Evolutionary conservation across 768 basidiomycete species (phyloP).

Genomic region (Tricholomella constricta): DNA sequence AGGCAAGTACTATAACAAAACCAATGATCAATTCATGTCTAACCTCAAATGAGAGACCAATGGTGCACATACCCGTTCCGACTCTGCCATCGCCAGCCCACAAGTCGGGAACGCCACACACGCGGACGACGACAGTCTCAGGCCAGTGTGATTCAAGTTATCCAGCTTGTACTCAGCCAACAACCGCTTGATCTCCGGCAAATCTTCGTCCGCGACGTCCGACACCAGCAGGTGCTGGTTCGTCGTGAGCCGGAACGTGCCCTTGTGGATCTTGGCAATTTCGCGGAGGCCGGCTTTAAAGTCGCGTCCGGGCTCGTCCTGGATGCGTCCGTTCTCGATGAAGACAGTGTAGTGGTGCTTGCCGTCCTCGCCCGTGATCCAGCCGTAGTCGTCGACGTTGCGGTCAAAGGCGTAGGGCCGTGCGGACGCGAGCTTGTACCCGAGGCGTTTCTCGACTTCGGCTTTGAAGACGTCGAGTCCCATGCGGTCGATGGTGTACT

Average conservation of each 20-base stretch:
- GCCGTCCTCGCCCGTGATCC: slow-evolving; percentile 86
- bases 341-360: slow-evolving; percentile 91
- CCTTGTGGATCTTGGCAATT: slow-evolving; percentile 94
- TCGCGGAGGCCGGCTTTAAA: slow-evolving; percentile 93
- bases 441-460: slow-evolving; percentile 88
- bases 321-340: slow-evolving; percentile 97
- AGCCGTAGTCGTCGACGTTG: slow-evolving; percentile 94
- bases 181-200: slow-evolving; percentile 76
- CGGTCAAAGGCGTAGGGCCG: slow-evolving; percentile 80
- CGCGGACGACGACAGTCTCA: slow-evolving; percentile 89
- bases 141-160: slow-evolving; percentile 73
- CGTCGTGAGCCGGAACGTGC: slow-evolving; percentile 88
- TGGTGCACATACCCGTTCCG: slow-evolving; percentile 47
- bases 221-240: slow-evolving; percentile 94
- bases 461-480: slow-evolving; percentile 84
- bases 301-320: slow-evolving; percentile 85
- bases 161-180: slow-evolving; percentile 88
- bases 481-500: slow-evolving; percentile 97
- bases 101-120: slow-evolving; percentile 99
- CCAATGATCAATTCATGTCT: background rate
- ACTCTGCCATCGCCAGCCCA: slow-evolving; percentile 57
- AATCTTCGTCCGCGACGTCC: slow-evolving; percentile 73
- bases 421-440: slow-evolving; percentile 72
- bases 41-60: background rate
- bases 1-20: slow-evolving; percentile 72